Evolutionary conservation across 129 eudicot species (phyloP).

Genomic region (Centaurea solstitialis): DNA sequence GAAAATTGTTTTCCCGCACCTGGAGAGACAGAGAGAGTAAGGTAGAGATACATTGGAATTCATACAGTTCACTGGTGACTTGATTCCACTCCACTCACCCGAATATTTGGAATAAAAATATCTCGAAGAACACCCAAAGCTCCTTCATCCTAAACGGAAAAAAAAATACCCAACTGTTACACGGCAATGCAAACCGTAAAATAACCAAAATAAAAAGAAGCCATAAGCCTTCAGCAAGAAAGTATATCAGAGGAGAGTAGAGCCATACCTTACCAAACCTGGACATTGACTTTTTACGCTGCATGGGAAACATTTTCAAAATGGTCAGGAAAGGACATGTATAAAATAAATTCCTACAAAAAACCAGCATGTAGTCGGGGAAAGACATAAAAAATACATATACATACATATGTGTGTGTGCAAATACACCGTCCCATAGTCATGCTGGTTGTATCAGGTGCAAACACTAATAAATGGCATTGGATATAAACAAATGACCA

Average conservation of each 20-base stretch:
- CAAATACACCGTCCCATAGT: background rate
- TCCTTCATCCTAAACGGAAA: conserved; percentile 62
- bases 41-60: background rate
- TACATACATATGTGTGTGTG: background rate
- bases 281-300: conserved; percentile 49
- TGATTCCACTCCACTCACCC: conserved; percentile 58
- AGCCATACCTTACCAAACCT: conserved; percentile 31
- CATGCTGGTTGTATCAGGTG: background rate
- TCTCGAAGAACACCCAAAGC: conserved; percentile 73
- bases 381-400: background rate
- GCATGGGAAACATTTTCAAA: conserved; percentile 24
- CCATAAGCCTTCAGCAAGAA: background rate
- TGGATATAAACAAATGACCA: background rate
- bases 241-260: background rate
- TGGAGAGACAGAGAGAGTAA: conserved; percentile 23
- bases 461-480: background rate
- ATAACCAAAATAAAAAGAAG: background rate
- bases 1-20: conserved; percentile 72
- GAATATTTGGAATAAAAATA: conserved; percentile 73
- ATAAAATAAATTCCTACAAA: background rate
- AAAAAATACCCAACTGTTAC: background rate
- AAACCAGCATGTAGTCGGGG: background rate
- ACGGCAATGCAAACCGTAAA: conserved; percentile 1
- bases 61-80: conserved; percentile 1
- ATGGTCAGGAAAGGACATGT: conserved; percentile 6